A percentile compares a stretch with the other conserved stretches of the same genome.
Evolutionary conservation across 371 early-diverging fungal genomes (phyloP).

Genomic region (Mortierella sp.): DNA sequence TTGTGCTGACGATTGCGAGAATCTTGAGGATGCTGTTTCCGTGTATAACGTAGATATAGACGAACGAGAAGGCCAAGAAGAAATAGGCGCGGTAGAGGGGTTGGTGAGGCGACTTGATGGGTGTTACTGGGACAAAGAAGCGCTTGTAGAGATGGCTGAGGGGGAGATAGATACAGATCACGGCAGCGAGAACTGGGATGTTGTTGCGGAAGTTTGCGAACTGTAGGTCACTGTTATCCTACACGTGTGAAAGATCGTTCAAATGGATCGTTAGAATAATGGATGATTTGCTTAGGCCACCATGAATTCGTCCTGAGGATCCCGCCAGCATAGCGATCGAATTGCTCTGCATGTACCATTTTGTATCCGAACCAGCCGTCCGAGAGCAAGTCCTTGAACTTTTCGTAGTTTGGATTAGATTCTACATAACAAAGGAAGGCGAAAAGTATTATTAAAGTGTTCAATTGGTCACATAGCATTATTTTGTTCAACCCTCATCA

Average conservation of each 20-base stretch:
- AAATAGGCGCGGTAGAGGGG: conserved; percentile 60
- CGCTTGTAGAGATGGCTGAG: conserved; percentile 63
- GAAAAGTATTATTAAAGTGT: background rate
- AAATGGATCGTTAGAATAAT: background rate
- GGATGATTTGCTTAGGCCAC: too few relatives aligned
- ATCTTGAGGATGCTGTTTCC: conserved; percentile 84
- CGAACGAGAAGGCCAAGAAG: conserved; percentile 71
- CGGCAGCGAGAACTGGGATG: conserved; percentile 71
- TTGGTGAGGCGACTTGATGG: conserved; percentile 51
- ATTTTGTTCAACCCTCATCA: background rate
- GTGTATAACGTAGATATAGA: conserved; percentile 72
- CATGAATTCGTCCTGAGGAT: background rate
- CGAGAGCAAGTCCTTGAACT: conserved; percentile 65
- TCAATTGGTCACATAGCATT: background rate
- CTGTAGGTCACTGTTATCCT: conserved; percentile 91
- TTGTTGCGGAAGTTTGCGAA: conserved; percentile 85
- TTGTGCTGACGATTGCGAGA: conserved; percentile 66
- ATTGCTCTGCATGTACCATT: conserved; percentile 52
- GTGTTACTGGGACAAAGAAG: conserved; percentile 27
- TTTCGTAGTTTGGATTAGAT: conserved; percentile 67
- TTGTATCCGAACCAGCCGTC: conserved; percentile 59
- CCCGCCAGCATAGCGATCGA: background rate
- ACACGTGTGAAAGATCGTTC: background rate
- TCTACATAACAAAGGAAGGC: conserved; percentile 30
- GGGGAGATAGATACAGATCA: conserved; percentile 64